A percentile compares a stretch with the other conserved stretches of the same genome.
These are phyloP conservation scores for Claviceps cyperi DNA, from an alignment of 2,329 filamentous ascomycete species.

Conservation along the genomic window DNA sequence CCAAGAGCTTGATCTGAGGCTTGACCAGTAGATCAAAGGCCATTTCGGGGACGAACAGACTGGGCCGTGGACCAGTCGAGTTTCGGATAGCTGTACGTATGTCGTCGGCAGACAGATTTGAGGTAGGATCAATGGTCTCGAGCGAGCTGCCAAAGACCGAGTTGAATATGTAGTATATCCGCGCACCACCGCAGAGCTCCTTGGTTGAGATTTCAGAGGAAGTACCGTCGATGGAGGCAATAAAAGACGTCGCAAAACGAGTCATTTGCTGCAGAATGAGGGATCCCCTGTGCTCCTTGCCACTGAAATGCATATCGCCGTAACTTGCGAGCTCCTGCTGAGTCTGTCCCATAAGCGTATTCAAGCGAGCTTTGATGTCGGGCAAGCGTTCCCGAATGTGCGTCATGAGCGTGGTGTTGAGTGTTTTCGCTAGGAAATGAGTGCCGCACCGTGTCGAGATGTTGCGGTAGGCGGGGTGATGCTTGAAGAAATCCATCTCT, in stretches of 20 bases:
- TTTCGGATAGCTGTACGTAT: constrained; percentile 96
- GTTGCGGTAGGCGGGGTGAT: constrained; percentile 93
- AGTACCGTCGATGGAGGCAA: constrained; percentile 95
- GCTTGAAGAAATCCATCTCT: constrained; percentile 89
- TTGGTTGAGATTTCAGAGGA: constrained; percentile 98
- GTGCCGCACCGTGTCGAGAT: constrained; percentile 90
- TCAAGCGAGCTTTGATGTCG: constrained; percentile 94
- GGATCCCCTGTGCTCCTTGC: constrained; percentile 90
- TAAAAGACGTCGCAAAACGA: constrained; percentile 92
- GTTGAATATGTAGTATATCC: constrained; percentile 99
- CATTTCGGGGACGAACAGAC: constrained; percentile 92
- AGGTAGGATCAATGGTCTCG: constrained; percentile 90
- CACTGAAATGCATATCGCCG: constrained; percentile 92
- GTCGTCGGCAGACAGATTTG: constrained; percentile 84
- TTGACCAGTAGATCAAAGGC: constrained; percentile 96
- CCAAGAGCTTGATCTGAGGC: constrained; percentile 92
- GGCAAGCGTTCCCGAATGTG: constrained; percentile 92
- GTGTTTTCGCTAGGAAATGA: constrained; percentile 81
- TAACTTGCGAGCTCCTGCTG: constrained; percentile 97
- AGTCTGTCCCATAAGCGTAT: constrained; percentile 98
- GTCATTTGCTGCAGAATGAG: constrained; percentile 97
- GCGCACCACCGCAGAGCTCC: constrained; percentile 83
- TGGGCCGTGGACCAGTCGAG: constrained; percentile 88
- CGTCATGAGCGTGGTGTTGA: constrained; percentile 89
- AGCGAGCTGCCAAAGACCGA: constrained; percentile 94